Percentiles rank a stretch among this genome's conserved stretches.
phyloP scores from a whole-genome alignment of 208 protist species.

The Entamoeba histolytica region DNA sequence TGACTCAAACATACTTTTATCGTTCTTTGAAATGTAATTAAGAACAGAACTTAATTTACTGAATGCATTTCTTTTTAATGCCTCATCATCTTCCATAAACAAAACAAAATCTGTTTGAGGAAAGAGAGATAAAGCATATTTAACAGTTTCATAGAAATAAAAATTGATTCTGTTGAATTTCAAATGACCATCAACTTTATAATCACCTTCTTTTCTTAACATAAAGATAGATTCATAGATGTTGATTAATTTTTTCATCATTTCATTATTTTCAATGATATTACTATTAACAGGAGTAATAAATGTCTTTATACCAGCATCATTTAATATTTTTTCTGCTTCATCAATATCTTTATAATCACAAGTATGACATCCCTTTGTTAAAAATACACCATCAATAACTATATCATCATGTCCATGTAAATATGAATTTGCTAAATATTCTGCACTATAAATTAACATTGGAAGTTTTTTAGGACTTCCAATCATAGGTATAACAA shows the following conservation, averaged over 20 bases:
- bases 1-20: no score
- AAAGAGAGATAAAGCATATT: not conserved
- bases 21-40: no score
- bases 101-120: not conserved
- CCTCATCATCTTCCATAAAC: not conserved
- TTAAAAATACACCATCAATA: not conserved
- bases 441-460: not conserved
- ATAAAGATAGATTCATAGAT: not conserved
- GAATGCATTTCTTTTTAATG: not conserved
- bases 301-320: not conserved
- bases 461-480: not conserved
- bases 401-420: not conserved
- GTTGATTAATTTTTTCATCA: not conserved
- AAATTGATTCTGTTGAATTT: not conserved
- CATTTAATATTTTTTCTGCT: not conserved
- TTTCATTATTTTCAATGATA: no score
- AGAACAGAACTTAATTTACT: not conserved
- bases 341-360: not conserved
- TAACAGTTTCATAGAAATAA: not conserved
- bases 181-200: not conserved
- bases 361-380: not conserved
- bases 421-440: not conserved
- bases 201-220: not conserved
- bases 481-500: not conserved
- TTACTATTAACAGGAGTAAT: no score